Conservation (phyloP, 1,284 basidiomycete genomes). For the Heterobasidion parviporum region DNA sequence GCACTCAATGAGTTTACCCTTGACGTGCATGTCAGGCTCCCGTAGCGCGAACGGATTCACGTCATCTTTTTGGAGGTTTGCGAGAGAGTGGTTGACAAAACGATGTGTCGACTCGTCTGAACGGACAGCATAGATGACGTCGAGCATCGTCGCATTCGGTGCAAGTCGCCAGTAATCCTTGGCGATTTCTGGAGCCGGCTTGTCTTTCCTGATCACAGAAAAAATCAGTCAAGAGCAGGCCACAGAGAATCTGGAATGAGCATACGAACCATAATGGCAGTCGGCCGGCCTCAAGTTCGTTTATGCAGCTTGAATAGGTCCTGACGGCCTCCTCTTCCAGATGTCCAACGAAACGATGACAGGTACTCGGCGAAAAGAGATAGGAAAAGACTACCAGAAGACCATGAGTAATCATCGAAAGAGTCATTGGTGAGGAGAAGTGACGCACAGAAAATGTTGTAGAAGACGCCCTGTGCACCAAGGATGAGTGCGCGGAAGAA, state of each 20-base stretch:
- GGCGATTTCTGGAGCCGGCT: slow-evolving; percentile 81
- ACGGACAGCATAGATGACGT: slow-evolving; percentile 85
- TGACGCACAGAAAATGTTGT: slow-evolving; percentile 81
- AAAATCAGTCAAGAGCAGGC: neutral
- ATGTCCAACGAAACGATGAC: slow-evolving; percentile 93
- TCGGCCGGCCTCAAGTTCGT: slow-evolving; percentile 78
- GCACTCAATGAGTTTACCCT: slow-evolving; percentile 70
- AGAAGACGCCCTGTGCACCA: slow-evolving; percentile 86
- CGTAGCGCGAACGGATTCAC: slow-evolving; percentile 88
- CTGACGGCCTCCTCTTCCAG: slow-evolving; percentile 93
- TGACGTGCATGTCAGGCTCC: slow-evolving; percentile 81
- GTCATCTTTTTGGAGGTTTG: slow-evolving; percentile 74
- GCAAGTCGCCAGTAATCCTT: slow-evolving; percentile 90
- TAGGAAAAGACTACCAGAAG: slow-evolving; percentile 62
- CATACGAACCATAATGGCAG: slow-evolving; percentile 75
- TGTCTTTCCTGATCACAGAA: slow-evolving; percentile 31
- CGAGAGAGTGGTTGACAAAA: slow-evolving; percentile 89
- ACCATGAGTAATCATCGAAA: slow-evolving; percentile 1
- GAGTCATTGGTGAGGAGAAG: slow-evolving; percentile 6
- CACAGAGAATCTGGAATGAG: neutral
- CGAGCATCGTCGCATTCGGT: slow-evolving; percentile 69
- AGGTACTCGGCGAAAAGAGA: slow-evolving; percentile 72
- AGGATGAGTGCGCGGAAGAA: slow-evolving; percentile 79
- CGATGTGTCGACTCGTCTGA: slow-evolving; percentile 92
- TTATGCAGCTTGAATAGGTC: slow-evolving; percentile 78